Evolutionary conservation across 352 stramenopile genomes (phyloP), one percentile per base, ranked within the genome.

Genomic region (Thraustotheca clavata): DNA sequence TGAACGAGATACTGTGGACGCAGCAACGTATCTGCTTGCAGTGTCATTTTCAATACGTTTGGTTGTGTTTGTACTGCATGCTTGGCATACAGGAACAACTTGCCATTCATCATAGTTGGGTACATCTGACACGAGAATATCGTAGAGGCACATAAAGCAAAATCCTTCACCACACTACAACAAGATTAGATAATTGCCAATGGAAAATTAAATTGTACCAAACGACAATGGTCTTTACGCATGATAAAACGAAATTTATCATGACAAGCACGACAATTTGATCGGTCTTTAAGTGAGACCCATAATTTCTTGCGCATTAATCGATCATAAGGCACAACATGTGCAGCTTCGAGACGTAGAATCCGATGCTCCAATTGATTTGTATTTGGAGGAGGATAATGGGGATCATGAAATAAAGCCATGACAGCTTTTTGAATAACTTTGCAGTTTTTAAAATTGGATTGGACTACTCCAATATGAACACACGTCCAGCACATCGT

Each of bases 401-500:
- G 43, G 24, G 43, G 43, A 18, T 52, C 43, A 31, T 52, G 43
- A 18, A 52, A 52, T 24, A 52, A 31, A 31, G 9, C 43, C 43
- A 52, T 52, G 11, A 52, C 43, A 24, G 43, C 43, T 24, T 52
- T 52, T 7, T 52, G 43, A 11, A 52, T 24, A 24, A 11, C 11
- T 9, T 31, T 9, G 43, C 43, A 52, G 11, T 24, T 24, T 24
- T 8, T 7, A 4, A 11, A 18, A 29, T 62, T 24, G 33, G 20
- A 26, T 43, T 65, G 57, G 35, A 65, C 18, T 35, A 40, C 29
- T n/a, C 38, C 9, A 55, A 52, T 52, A 18, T 52, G 39, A 2
- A 65, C 39, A 33, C 57, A 65, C 27, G 57, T 65, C 35, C 46
- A 43, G 38, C 57, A 65, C 4, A 65, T 46, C 9, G 20, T 50